These are phyloP conservation scores for Macrophomina phaseolina DNA, from an alignment of 2,329 filamentous ascomycete species.

Conservation along the genomic window DNA sequence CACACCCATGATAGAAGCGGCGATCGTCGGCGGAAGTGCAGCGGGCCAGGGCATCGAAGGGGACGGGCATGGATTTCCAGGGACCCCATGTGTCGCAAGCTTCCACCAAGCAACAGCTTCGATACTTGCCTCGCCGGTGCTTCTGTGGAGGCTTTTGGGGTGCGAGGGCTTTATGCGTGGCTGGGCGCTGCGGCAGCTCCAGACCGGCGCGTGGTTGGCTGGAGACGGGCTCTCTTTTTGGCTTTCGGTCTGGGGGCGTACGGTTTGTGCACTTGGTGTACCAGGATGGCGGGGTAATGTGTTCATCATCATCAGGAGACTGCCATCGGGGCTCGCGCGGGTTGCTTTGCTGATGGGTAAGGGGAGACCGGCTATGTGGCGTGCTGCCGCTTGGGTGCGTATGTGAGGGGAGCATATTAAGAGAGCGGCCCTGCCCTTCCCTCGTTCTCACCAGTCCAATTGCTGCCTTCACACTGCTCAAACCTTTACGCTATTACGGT, in stretches of 20 bases:
- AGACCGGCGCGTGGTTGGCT: background rate
- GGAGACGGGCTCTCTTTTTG: background rate
- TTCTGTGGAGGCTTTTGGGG: too few relatives aligned
- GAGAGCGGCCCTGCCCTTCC: background rate
- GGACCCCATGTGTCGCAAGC: background rate
- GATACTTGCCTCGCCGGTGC: background rate
- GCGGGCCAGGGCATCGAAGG: background rate
- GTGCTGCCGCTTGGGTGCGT: background rate
- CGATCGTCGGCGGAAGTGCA: slow-evolving; percentile 9
- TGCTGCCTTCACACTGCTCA: too few relatives aligned
- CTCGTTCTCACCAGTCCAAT: too few relatives aligned
- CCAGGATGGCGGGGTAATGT: slow-evolving; percentile 26
- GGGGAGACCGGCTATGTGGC: background rate
- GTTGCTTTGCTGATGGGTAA: background rate
- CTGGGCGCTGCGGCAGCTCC: background rate
- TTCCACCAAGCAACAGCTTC: background rate
- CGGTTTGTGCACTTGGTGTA: background rate
- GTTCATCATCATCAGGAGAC: slow-evolving; percentile 27
- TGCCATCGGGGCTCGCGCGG: slow-evolving; percentile 6
- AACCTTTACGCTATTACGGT: background rate
- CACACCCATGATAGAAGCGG: background rate
- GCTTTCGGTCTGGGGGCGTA: background rate
- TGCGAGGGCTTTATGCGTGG: background rate
- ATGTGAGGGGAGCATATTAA: slow-evolving; percentile 2
- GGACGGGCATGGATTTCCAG: background rate